Conservation (phyloP, 257 asterid species). For the Vinca minor region DNA sequence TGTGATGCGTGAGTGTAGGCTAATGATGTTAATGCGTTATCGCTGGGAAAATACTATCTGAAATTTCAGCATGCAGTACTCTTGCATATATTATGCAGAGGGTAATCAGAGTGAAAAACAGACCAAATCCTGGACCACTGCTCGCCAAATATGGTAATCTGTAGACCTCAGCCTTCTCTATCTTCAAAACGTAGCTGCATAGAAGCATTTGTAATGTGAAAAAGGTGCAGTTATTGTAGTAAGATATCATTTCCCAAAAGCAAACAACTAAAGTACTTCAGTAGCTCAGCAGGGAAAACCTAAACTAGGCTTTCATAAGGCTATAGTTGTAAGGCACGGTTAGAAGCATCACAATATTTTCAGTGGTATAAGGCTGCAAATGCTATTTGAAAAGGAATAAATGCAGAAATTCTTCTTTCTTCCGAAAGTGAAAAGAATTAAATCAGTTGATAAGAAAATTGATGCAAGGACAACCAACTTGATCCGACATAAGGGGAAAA, state of each 20-base stretch:
- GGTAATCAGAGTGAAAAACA: no score
- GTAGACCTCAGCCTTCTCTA: constrained; percentile 96
- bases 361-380: no score
- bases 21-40: background rate
- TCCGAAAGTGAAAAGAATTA: no score
- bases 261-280: background rate
- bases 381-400: no score
- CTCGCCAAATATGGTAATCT: constrained; percentile 84
- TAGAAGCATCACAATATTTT: no score
- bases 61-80: background rate
- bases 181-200: constrained; percentile 82
- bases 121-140: constrained; percentile 98
- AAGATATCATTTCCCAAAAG: background rate
- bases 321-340: no score
- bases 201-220: constrained; percentile 21
- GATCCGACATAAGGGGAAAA: no score
- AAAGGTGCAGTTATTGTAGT: background rate
- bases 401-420: no score
- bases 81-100: background rate
- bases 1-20: no score
- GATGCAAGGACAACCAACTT: no score
- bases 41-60: background rate
- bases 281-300: background rate
- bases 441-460: no score
- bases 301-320: no score